Conservation (phyloP, 306 rosid species). For the Cucurbita pepo region DNA sequence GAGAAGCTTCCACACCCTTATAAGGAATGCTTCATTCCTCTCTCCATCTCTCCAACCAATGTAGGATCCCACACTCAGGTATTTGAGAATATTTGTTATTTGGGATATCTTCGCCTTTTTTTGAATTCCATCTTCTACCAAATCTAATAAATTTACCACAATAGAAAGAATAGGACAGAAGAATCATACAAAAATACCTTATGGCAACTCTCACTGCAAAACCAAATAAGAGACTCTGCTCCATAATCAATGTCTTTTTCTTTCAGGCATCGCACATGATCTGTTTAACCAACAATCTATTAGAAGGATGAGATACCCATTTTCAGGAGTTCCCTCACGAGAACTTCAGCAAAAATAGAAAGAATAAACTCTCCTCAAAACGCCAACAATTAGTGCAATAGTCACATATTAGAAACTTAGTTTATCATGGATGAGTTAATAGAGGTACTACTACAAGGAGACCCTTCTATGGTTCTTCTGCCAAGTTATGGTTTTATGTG, state of each 20-base stretch:
- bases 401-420: not conserved
- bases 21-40: too few species aligned
- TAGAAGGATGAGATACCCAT: constrained; percentile 8
- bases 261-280: constrained; percentile 57
- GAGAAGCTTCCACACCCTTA: too few species aligned
- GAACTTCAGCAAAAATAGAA: not conserved
- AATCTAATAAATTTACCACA: not conserved
- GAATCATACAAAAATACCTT: constrained; percentile 34
- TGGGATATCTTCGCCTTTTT: not conserved
- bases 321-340: not conserved
- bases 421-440: not conserved
- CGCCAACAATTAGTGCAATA: not conserved
- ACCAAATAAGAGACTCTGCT: constrained; percentile 40
- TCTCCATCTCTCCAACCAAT: too few species aligned
- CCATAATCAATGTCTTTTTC: constrained; percentile 27
- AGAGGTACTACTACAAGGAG: not conserved
- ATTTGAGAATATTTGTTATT: not conserved
- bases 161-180: not conserved
- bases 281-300: constrained; percentile 32
- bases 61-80: not conserved
- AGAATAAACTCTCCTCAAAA: not conserved
- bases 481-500: not conserved
- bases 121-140: not conserved
- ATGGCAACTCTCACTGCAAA: constrained; percentile 63
- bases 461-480: not conserved